Evolutionary conservation across 352 stramenopile species (phyloP), one percentile per base, ranked within the genome.

Genomic region (Paralagenidium karlingii): DNA sequence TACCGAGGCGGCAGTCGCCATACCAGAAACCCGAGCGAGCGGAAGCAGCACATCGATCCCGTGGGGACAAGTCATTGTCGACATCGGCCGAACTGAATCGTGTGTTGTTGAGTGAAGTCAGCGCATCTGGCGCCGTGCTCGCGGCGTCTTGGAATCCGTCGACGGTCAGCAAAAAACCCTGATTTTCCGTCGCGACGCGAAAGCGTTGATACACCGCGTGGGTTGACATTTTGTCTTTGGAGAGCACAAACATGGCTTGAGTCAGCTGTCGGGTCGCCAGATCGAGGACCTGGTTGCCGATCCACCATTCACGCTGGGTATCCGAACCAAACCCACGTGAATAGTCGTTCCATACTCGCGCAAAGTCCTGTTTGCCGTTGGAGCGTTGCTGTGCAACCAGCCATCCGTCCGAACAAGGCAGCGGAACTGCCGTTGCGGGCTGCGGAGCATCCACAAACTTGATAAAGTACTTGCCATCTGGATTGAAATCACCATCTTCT

Each of bases 331-430:
- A 82, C 3, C 67, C 67, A 18, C 62, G 57, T 6, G 50, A 56
- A 39, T 82, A 82, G 19, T 82, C 67, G 21, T 50, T 55, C 67
- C 67, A 78, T 31, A 74, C 73, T 13, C 61, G 65, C 21, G 75
- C 68, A 37, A 82, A 81, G n/a, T 38, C 60, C 19, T 71, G 48
- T 25, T 58, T 66, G 0, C 63, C 63, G 22, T 60, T 78, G 2
- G 57, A 43, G 8, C 67, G 56, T 18, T 49, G 59, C 28, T 76
- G 59, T 3, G 62, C 64, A 24, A 82, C 59, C 12, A 82, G 57
- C 67, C 67, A 82, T 10, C 67, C 67, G 36, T 78, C 59, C 0
- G 67, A 62, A 24, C 63, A 82, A 19, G 66, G 66, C 7, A 69
- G 40, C 8, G 47, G 53, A 5, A 56, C 34, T 16, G 7, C 30